Base-by-base conservation (phyloP, 2,329 filamentous ascomycete genomes). In the Epichloe sylvatica region DNA sequence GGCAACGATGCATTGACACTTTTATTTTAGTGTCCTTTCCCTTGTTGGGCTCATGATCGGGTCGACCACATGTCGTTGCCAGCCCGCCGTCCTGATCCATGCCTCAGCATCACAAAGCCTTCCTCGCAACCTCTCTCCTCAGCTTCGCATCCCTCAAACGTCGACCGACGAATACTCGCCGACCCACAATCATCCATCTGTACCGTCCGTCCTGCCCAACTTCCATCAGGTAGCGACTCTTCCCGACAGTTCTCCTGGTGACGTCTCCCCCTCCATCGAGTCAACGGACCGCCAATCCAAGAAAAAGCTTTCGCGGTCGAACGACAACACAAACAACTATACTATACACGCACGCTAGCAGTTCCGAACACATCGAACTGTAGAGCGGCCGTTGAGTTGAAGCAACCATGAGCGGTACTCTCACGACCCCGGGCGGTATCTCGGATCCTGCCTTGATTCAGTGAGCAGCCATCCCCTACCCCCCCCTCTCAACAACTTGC, bases 361-460 rank as follows among this genome's bases (percentile, higher is more conserved):
- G 7, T 34, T 45, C 4, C 36, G 36, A 42, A 1, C n/a, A 15
- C 5, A 17, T 34, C 25, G 13, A 49, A 25, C 21, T 45, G 33
- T n/a, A 42, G 15, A 4, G 45, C 45, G 40, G 36, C 50, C 46
- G 49, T 47, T 47, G 40, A 51, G 48, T 47, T 44, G 49, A 42
- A 46, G 49, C 54, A 46, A 64, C 51, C 45, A 68, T 68, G 66
- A 67, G 54, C 52, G 54, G 59, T 52, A 60, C 59, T 53, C 63
- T 75, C 53, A 62, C 62, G 56, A 66, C 68, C 39, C 65, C 67
- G 65, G 78, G 77, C 57, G 78, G 78, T 60, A 82, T 82, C 66
- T 80, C 78, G 54, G 78, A 82, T 70, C 78, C 78, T 57, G 75
- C 77, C 60, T 75, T 82, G 59, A 82, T 82, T 69, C 80, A 79